phyloP scores from a whole-genome alignment of 1,284 basidiomycete species.

The Trichosporon asahii region DNA sequence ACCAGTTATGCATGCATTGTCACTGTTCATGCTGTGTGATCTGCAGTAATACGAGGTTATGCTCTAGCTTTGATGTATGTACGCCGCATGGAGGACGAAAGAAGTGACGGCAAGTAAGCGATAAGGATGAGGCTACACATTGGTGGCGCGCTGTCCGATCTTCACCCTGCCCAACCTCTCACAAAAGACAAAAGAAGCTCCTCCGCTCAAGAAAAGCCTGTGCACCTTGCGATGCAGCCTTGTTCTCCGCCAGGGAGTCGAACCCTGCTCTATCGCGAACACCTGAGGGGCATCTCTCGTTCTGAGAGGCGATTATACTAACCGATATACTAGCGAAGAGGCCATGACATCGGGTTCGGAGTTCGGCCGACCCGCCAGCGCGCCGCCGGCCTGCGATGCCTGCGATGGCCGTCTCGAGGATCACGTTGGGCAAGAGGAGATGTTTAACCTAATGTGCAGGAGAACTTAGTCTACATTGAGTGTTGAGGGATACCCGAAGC shows the following conservation, averaged over 20 bases:
- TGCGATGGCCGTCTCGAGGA: no score
- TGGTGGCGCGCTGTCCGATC: no score
- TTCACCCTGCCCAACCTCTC: neutral
- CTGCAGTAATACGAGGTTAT: neutral
- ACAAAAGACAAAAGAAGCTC: neutral
- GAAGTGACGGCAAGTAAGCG: neutral
- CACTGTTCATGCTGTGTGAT: neutral
- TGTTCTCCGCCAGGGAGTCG: conserved; percentile 8
- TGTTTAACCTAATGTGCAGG: no score
- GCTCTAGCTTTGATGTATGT: neutral
- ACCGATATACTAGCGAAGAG: conserved; percentile 6
- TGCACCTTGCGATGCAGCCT: neutral
- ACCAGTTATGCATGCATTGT: neutral
- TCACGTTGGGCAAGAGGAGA: no score
- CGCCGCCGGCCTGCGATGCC: no score
- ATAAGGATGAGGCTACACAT: no score
- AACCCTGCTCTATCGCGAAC: conserved; percentile 8
- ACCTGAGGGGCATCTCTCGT: neutral
- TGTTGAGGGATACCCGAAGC: no score
- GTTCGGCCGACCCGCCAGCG: neutral
- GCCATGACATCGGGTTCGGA: neutral
- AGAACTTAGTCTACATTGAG: no score
- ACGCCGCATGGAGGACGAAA: no score
- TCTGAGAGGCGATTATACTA: conserved; percentile 8
- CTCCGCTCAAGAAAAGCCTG: neutral